Percentiles rank a stretch among this genome's conserved stretches.
These are phyloP conservation scores for Trifolium repens DNA, from an alignment of 306 rosid genomes.

Conservation along the genomic window DNA sequence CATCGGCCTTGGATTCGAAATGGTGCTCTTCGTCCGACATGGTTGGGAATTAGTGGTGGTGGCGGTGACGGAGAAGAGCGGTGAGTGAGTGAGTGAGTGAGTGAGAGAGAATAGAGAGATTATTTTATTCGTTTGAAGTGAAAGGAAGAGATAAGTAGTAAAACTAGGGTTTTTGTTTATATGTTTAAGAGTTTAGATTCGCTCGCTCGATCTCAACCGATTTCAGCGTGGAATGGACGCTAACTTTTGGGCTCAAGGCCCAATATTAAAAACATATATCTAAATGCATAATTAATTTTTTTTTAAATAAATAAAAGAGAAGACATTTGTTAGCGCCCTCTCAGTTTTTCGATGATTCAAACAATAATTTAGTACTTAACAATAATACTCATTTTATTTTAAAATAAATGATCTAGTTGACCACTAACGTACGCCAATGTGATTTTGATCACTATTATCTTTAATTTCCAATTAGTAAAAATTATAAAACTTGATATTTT, in stretches of 20 bases:
- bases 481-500: too few relatives aligned
- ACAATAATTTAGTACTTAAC: too few relatives aligned
- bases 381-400: too few relatives aligned
- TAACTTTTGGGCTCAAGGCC: conserved; percentile 16
- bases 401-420: too few relatives aligned
- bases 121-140: background rate
- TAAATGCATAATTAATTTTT: too few relatives aligned
- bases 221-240: conserved; percentile 33
- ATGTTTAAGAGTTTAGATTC: background rate
- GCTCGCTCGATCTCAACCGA: background rate
- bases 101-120: background rate
- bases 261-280: background rate
- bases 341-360: too few relatives aligned
- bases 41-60: background rate
- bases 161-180: conserved; percentile 40
- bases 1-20: conserved; percentile 78
- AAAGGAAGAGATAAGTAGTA: background rate
- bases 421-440: too few relatives aligned
- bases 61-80: conserved; percentile 21
- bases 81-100: background rate
- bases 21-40: conserved; percentile 89
- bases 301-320: too few relatives aligned
- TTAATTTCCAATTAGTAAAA: too few relatives aligned
- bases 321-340: too few relatives aligned
- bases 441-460: too few relatives aligned